These are phyloP conservation scores for Cladosporium oxysporum DNA, from an alignment of 2,329 filamentous ascomycete species.

Conservation along the genomic window DNA sequence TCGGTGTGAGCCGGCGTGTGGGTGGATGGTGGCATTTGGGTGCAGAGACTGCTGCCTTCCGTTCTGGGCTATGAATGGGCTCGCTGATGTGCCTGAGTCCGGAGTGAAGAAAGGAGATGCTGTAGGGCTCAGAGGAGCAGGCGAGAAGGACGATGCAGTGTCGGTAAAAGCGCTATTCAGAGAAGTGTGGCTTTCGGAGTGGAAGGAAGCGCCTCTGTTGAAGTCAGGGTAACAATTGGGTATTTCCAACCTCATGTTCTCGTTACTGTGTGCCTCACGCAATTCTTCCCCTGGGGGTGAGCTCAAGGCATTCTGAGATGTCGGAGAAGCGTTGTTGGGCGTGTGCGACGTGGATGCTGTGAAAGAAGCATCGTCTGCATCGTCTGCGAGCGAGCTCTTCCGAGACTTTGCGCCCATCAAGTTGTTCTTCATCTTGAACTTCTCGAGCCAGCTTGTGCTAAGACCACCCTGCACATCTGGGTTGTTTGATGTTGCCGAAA, in stretches of 20 bases:
- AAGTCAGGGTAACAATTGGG: conserved; percentile 63
- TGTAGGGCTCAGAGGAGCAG: conserved; percentile 70
- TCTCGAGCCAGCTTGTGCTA: conserved; percentile 81
- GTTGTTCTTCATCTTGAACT: conserved; percentile 89
- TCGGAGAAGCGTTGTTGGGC: conserved; percentile 68
- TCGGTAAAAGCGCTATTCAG: conserved; percentile 69
- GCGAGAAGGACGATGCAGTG: conserved; percentile 67
- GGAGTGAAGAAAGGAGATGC: conserved; percentile 79
- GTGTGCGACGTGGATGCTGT: conserved; percentile 61
- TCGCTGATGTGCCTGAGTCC: conserved; percentile 63
- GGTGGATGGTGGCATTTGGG: conserved; percentile 48
- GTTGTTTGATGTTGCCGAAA: conserved; percentile 64
- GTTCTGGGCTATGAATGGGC: conserved; percentile 62
- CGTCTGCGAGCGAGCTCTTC: conserved; percentile 62
- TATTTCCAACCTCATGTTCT: conserved; percentile 64
- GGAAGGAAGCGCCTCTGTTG: conserved; percentile 58
- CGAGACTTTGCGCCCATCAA: conserved; percentile 56
- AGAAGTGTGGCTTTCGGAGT: conserved; percentile 67
- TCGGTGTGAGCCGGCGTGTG: conserved; percentile 58
- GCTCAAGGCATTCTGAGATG: conserved; percentile 66
- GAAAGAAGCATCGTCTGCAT: conserved; percentile 65
- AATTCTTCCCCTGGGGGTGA: conserved; percentile 70
- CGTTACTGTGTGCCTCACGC: conserved; percentile 65
- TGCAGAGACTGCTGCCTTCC: conserved; percentile 40
- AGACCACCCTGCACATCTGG: conserved; percentile 72